phyloP scores from a whole-genome alignment of 1,284 basidiomycete genomes.

The Moesziomyces globuligerus region DNA sequence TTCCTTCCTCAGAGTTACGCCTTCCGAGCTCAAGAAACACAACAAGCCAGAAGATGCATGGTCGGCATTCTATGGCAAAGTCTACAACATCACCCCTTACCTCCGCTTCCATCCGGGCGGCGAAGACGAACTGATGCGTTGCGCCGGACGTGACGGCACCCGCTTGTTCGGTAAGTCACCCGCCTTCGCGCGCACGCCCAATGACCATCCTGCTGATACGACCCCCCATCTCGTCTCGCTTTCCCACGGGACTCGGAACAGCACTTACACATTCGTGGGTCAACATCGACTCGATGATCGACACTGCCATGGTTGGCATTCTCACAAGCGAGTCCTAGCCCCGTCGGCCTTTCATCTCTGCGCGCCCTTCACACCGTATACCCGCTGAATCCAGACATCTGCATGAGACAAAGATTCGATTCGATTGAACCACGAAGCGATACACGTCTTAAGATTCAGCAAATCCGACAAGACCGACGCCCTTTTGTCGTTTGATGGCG shows the following conservation, averaged over 20 bases:
- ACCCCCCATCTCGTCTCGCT: not conserved
- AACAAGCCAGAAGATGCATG: slow-evolving; percentile 88
- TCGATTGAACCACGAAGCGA: not conserved
- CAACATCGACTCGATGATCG: slow-evolving; percentile 91
- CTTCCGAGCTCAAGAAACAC: slow-evolving; percentile 84
- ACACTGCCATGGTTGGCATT: slow-evolving; percentile 88
- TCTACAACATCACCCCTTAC: slow-evolving; percentile 96
- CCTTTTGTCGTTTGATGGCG: slow-evolving; percentile 42
- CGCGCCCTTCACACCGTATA: slow-evolving; percentile 20
- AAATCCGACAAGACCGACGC: slow-evolving; percentile 44
- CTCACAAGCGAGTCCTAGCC: slow-evolving; percentile 68
- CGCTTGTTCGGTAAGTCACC: slow-evolving; percentile 83
- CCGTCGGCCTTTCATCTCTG: too few species aligned
- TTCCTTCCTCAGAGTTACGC: slow-evolving; percentile 76
- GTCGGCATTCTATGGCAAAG: slow-evolving; percentile 90
- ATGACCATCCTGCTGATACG: too few species aligned
- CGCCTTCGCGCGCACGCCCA: too few species aligned
- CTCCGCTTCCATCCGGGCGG: slow-evolving; percentile 93
- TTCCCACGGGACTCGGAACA: slow-evolving; percentile 1
- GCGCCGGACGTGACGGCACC: slow-evolving; percentile 92
- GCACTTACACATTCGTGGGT: slow-evolving; percentile 82
- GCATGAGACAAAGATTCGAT: not conserved
- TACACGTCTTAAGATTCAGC: slow-evolving; percentile 24
- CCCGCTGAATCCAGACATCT: slow-evolving; percentile 1
- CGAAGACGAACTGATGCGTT: slow-evolving; percentile 91